phyloP scores from a whole-genome alignment of 106 monocot species.

The Acorus calamus region DNA sequence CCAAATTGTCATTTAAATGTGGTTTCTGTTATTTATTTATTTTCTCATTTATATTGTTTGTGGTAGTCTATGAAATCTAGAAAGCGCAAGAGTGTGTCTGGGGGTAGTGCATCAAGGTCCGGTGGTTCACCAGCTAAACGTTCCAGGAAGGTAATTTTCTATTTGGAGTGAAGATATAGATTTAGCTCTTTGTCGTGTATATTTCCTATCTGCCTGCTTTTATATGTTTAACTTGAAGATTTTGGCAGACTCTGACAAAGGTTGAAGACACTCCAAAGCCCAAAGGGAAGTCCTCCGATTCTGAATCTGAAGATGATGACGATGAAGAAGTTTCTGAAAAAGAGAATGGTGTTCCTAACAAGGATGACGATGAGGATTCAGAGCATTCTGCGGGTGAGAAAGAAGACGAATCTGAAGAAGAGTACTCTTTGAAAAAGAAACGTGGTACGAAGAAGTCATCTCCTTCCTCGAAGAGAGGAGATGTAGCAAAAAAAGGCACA shows the following conservation, averaged over 20 bases:
- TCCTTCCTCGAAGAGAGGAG: not conserved
- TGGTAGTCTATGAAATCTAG: constrained; percentile 38
- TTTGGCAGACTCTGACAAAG: constrained; percentile 19
- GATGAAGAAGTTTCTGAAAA: constrained; percentile 9
- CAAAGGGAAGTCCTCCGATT: constrained; percentile 7
- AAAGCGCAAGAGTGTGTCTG: constrained; percentile 49
- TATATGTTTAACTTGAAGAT: not conserved
- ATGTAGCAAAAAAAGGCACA: constrained; percentile 9
- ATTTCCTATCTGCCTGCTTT: not conserved
- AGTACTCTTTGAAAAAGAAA: constrained; percentile 14
- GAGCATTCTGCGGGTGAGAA: constrained; percentile 10
- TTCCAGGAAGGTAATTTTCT: constrained; percentile 37
- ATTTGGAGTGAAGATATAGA: no score
- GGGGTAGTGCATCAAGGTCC: constrained; percentile 41
- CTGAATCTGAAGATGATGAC: constrained; percentile 22
- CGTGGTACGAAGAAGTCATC: constrained; percentile 21
- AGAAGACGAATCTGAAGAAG: constrained; percentile 12
- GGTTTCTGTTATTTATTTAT: not conserved
- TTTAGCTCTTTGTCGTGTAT: no score
- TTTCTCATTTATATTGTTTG: constrained; percentile 5
- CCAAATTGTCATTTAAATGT: not conserved
- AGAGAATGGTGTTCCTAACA: no score
- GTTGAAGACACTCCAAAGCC: constrained; percentile 5
- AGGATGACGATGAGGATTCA: no score
- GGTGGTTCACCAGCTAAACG: constrained; percentile 11